These are phyloP conservation scores for Paramecium octaurelia DNA, from an alignment of 73 alveolate genomes.

Conservation along the genomic window DNA sequence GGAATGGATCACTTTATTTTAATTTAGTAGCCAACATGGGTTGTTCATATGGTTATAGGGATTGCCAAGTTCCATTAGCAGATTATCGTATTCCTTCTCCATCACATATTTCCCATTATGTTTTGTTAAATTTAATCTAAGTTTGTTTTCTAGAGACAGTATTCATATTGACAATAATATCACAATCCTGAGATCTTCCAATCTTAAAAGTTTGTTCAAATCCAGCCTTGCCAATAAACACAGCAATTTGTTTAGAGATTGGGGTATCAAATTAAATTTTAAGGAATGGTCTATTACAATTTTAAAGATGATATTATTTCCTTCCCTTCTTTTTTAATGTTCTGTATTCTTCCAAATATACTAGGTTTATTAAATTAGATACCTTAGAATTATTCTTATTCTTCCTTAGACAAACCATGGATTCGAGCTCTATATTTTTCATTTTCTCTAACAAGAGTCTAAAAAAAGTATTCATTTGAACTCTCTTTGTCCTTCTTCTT, in stretches of 20 bases:
- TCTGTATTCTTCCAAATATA: neutral
- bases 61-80: constrained; percentile 47
- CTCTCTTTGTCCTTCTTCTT: neutral
- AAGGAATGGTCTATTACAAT: constrained; percentile 26
- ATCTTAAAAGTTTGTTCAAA: neutral
- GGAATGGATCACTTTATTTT: neutral
- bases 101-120: neutral
- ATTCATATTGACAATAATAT: neutral
- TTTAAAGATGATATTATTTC: neutral
- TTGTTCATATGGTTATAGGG: neutral
- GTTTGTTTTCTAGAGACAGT: constrained; percentile 48
- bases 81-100: constrained; percentile 42
- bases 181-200: constrained; percentile 49
- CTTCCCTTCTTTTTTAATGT: constrained; percentile 4
- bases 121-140: neutral
- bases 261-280: constrained; percentile 25
- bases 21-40: neutral
- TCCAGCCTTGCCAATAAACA: neutral
- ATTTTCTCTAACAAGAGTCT: constrained; percentile 15
- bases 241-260: neutral
- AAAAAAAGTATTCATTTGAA: neutral
- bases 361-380: neutral
- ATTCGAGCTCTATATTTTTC: neutral
- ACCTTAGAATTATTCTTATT: neutral
- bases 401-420: constrained; percentile 8